Evolutionary conservation across 2,329 filamentous ascomycete genomes (phyloP), one percentile per base, ranked within the genome.

Genomic region (Neophaeococcomyces aloes): DNA sequence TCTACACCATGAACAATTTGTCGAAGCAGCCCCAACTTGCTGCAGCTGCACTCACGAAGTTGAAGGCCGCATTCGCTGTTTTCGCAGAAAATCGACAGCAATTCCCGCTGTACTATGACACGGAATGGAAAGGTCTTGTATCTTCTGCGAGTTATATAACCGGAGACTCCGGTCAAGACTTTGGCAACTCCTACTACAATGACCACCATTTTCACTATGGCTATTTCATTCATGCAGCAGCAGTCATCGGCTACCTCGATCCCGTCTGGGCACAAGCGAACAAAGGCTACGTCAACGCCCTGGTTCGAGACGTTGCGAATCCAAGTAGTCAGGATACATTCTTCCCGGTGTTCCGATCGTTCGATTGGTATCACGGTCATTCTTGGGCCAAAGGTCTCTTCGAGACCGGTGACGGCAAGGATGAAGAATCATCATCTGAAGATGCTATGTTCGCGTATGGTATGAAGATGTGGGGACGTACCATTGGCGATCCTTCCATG

Each of bases 341-440:
- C 54, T 96, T 93, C 62, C 88, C 89, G 0, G 80, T 86, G 53
- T 88, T 75, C 48, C 77, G 91, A 38, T 77, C 71, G 45, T 96
- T 95, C 58, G 91, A 96, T 64, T 95, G 86, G 86, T 96, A 81
- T 61, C 79, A 93, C 57, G 91, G 89, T 2, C 91, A 96, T 69
- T 87, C 82, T 46, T 95, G 89, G 86, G 89, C 89, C 2, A 86
- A 72, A 56, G 69, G 66, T 1, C 59, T 75, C 1, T 72, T 68
- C 48, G 67, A 69, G 33, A 74, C 71, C 14, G 68, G 65, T 4
- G 72, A 76, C 42, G 71, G 71, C 6, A 73, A 71, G 47, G 70
- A 73, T 31, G 64, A 71, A 65, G 91, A 96, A 61, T 91, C 85
- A 23, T 86, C 82, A 35, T 89, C 85, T 0, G 89, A 96, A 64